Evolutionary conservation across 108 stramenopile genomes (phyloP), one percentile per base, ranked within the genome.

Genomic region (Cyclotella distinguenda): DNA sequence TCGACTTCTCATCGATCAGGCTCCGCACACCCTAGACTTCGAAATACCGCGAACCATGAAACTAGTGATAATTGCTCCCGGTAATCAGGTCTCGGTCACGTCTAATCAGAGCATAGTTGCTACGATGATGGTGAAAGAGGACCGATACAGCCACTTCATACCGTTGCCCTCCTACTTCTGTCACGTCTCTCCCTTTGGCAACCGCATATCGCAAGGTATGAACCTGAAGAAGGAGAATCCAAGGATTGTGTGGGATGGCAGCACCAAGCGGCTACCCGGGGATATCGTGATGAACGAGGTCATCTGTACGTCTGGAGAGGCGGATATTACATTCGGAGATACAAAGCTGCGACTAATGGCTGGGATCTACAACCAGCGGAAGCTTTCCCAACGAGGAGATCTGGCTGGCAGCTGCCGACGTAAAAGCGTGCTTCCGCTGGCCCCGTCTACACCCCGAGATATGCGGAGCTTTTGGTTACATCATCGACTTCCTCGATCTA

Each of bases 211-310:
- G 4, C 68, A 69, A 52, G 68, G 68, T 3, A 39, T 59, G 57
- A 22, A 22, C 8, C 16, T 39, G 15, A 69, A 69, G 33, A 38
- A 40, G 3, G 68, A 58, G 0, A 40, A 50, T 10, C 19, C 19
- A 13, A 13, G 68, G 33, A 18, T 68, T 4, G 55, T 68, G 6
- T 69, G 40, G 45, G 68, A 69, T 59, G 68, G 45, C 19, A 53
- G 51, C 2, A 61, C 69, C 12, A 70, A 60, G 22, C n/a, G 10
- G 1, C 1, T 5, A 1, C 23, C 22, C 5, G 45, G 35, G 19
- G 39, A 60, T 4, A 43, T 53, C 6, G 60, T 61, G 12, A 26
- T 70, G 15, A 60, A 70, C 12, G 51, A 70, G 9, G 7, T 60
- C 13, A 52, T 50, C 10, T 6, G 6, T 1, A 44, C 1, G 32